phyloP scores from a whole-genome alignment of 1,139 yeast species.

The Yamadazyma membranifaciens region DNA sequence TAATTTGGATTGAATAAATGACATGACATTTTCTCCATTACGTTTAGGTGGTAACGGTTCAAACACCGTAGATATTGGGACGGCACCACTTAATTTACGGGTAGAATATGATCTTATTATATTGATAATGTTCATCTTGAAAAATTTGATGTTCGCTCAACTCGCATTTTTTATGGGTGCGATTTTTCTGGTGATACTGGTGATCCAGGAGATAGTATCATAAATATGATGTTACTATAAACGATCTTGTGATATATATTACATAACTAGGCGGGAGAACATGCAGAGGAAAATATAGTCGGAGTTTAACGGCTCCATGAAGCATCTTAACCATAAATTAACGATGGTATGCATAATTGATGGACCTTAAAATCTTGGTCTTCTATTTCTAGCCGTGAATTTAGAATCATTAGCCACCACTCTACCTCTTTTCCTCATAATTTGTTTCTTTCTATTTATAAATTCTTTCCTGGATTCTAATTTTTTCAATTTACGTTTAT shows the following conservation, averaged over 20 bases:
- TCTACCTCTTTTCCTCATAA: conserved; percentile 90
- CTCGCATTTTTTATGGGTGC: background rate
- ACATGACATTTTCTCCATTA: conserved; percentile 49
- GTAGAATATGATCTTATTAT: conserved; percentile 2
- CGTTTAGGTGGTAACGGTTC: conserved; percentile 54
- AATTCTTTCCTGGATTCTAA: conserved; percentile 77
- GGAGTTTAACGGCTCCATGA: too few relatives aligned
- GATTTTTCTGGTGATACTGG: background rate
- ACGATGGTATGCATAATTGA: too few relatives aligned
- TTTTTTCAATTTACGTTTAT: conserved; percentile 52
- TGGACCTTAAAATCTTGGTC: conserved; percentile 68
- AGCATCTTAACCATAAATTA: too few relatives aligned
- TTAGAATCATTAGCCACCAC: conserved; percentile 86
- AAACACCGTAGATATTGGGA: conserved; percentile 31
- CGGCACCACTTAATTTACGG: conserved; percentile 1
- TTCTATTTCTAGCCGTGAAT: conserved; percentile 92
- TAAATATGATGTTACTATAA: background rate
- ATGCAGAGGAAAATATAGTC: too few relatives aligned
- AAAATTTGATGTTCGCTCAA: background rate
- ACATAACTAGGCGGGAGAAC: too few relatives aligned
- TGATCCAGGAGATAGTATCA: background rate
- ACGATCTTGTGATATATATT: too few relatives aligned
- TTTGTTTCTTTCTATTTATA: conserved; percentile 87
- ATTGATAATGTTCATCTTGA: conserved; percentile 1
- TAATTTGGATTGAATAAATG: conserved; percentile 49